Conservation (phyloP, 306 rosid genomes). For the Crotalaria pallida region DNA sequence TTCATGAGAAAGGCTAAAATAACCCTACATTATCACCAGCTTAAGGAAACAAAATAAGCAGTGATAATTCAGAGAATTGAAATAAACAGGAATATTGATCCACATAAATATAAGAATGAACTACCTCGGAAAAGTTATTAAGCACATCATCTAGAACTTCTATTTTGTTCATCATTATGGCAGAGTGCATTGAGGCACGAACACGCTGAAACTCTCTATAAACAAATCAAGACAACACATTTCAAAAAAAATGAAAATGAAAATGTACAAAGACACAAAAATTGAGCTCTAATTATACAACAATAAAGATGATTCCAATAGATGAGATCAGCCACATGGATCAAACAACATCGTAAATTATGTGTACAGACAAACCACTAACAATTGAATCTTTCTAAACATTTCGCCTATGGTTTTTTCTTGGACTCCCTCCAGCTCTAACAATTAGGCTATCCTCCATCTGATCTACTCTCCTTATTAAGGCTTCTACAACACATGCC, state of each 20-base stretch:
- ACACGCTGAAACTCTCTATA: slow-evolving; percentile 61
- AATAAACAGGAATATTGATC: background rate
- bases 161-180: slow-evolving; percentile 66
- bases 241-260: background rate
- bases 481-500: too few species aligned
- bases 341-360: too few species aligned
- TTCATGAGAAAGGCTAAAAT: slow-evolving; percentile 54
- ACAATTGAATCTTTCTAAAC: too few species aligned
- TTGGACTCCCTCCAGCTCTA: too few species aligned
- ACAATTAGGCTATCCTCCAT: too few species aligned
- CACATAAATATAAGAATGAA: background rate
- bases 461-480: too few species aligned
- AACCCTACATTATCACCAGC: slow-evolving; percentile 54
- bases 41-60: slow-evolving; percentile 15
- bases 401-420: too few species aligned
- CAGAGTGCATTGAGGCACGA: slow-evolving; percentile 66
- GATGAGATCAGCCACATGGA: too few species aligned
- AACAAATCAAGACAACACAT: background rate
- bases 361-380: too few species aligned
- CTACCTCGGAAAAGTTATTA: slow-evolving; percentile 66
- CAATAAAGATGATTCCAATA: too few species aligned
- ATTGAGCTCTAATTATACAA: background rate
- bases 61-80: background rate
- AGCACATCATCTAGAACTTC: slow-evolving; percentile 71
- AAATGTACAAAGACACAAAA: background rate